phyloP scores from a whole-genome alignment of 345 rosid genomes.

The Camelina neglecta region DNA sequence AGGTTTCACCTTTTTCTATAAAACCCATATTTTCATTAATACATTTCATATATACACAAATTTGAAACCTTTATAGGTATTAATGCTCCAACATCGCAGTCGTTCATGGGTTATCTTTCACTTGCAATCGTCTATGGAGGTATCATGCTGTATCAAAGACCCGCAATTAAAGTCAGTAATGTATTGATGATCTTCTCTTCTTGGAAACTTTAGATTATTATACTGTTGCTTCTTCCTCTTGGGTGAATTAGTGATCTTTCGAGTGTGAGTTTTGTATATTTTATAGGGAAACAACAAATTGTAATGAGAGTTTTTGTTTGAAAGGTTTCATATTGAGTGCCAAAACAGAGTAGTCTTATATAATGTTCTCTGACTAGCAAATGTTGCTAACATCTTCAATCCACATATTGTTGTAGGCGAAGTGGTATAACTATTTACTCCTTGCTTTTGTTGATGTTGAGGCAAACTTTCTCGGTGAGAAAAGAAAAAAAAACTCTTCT shows the following conservation, averaged over 20 bases:
- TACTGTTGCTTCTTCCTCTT: background rate
- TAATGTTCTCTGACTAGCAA: background rate
- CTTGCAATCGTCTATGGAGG: conserved; percentile 63
- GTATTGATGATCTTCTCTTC: conserved; percentile 9
- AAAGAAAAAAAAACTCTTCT: background rate
- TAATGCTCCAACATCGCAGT: conserved; percentile 67
- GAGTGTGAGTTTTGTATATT: background rate
- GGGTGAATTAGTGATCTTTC: background rate
- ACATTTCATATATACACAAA: background rate
- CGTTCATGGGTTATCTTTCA: conserved; percentile 54
- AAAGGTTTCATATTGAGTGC: background rate
- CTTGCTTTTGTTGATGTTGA: conserved; percentile 86
- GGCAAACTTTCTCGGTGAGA: conserved; percentile 84
- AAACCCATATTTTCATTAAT: background rate
- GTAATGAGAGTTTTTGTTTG: background rate
- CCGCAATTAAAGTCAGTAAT: conserved; percentile 52
- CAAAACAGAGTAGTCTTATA: background rate
- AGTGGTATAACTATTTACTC: conserved; percentile 79
- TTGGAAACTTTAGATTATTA: conserved; percentile 7
- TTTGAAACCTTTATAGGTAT: conserved; percentile 44
- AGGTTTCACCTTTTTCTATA: conserved; percentile 44
- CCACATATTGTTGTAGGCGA: conserved; percentile 62
- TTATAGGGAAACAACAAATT: background rate
- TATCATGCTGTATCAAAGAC: conserved; percentile 51
- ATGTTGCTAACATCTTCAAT: conserved; percentile 6